Evolutionary conservation across 2,329 filamentous ascomycete genomes (phyloP).

Genomic region (Penicillium sp.): DNA sequence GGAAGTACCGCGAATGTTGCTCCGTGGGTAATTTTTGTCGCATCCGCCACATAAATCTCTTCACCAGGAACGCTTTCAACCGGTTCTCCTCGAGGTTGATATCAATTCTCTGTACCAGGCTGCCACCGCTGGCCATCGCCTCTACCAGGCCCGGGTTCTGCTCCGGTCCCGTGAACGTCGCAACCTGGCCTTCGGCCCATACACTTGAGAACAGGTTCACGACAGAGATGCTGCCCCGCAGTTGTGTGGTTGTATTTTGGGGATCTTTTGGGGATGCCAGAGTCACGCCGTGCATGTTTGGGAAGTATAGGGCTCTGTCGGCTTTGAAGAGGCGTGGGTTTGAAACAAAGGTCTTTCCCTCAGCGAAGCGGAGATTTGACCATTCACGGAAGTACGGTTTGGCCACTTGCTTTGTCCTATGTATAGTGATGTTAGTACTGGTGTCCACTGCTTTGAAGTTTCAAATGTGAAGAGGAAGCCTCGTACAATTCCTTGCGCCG

Average conservation of each 20-base stretch:
- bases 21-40: conserved; percentile 48
- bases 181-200: conserved; percentile 82
- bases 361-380: conserved; percentile 75
- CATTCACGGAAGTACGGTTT: conserved; percentile 97
- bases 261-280: conserved; percentile 58
- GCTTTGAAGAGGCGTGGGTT: conserved; percentile 80
- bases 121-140: conserved; percentile 54
- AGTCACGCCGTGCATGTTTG: conserved; percentile 81
- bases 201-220: conserved; percentile 77
- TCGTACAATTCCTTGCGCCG: conserved; percentile 72
- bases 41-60: conserved; percentile 53
- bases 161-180: conserved; percentile 65
- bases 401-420: conserved; percentile 69
- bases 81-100: conserved; percentile 85
- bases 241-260: conserved; percentile 70
- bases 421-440: conserved; percentile 5
- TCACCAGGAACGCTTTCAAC: conserved; percentile 60
- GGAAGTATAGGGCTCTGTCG: conserved; percentile 85
- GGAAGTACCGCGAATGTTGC: conserved; percentile 59
- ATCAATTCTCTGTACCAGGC: conserved; percentile 71
- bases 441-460: not conserved
- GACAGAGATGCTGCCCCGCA: conserved; percentile 72
- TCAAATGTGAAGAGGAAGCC: not conserved
- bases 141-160: conserved; percentile 69
- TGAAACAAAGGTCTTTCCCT: conserved; percentile 88